These are phyloP conservation scores for Claviceps pazoutovae DNA, from an alignment of 2,329 filamentous ascomycete genomes.

Conservation along the genomic window DNA sequence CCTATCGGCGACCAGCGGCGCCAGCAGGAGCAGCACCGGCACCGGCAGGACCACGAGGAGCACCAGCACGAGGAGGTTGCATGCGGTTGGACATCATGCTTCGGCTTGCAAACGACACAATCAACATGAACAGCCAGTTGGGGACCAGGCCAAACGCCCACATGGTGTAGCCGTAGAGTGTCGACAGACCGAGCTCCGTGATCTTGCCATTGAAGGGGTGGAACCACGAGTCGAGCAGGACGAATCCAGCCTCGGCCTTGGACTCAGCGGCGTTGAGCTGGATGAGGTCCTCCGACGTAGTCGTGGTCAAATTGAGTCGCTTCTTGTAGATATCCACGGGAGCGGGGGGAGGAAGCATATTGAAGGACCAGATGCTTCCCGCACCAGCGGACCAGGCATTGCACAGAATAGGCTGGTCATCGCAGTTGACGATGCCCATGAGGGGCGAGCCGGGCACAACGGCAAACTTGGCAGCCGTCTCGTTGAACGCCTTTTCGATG, in stretches of 20 bases:
- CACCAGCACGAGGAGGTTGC: slow-evolving; percentile 6
- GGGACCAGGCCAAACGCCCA: slow-evolving; percentile 54
- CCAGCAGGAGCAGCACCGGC: slow-evolving; percentile 7
- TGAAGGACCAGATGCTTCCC: slow-evolving; percentile 53
- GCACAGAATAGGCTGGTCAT: slow-evolving; percentile 60
- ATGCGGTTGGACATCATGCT: slow-evolving; percentile 47
- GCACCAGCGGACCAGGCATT: slow-evolving; percentile 55
- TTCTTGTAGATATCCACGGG: slow-evolving; percentile 50
- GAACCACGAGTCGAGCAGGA: slow-evolving; percentile 47
- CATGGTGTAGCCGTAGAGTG: slow-evolving; percentile 53
- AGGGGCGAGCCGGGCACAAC: slow-evolving; percentile 48
- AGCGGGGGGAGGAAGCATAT: slow-evolving; percentile 50
- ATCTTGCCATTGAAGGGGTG: slow-evolving; percentile 62
- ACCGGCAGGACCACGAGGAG: slow-evolving; percentile 6
- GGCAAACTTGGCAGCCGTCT: slow-evolving; percentile 50
- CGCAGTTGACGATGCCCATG: slow-evolving; percentile 59
- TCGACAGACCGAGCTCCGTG: slow-evolving; percentile 44
- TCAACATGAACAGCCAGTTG: slow-evolving; percentile 67
- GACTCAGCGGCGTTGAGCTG: slow-evolving; percentile 38
- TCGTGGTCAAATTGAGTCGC: slow-evolving; percentile 55
- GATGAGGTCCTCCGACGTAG: slow-evolving; percentile 48
- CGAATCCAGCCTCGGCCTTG: slow-evolving; percentile 39
- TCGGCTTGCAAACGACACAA: slow-evolving; percentile 59
- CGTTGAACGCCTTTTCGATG: slow-evolving; percentile 52
- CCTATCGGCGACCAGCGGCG: slow-evolving; percentile 2